phyloP scores from a whole-genome alignment of 208 protist species.

The Naegleria lovaniensis region DNA sequence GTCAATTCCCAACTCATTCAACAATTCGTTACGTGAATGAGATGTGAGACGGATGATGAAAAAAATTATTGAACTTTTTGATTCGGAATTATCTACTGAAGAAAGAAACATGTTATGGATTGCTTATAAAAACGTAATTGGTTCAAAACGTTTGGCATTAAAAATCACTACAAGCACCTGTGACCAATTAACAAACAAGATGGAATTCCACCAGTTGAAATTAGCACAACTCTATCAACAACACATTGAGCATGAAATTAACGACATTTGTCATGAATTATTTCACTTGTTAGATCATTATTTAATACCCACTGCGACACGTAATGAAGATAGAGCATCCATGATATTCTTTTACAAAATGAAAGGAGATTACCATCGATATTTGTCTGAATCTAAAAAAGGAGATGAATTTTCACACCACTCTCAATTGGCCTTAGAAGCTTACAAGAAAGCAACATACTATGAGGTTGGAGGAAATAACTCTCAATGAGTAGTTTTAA shows the following conservation, averaged over 20 bases:
- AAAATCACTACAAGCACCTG: constrained; percentile 93
- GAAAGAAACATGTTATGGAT: constrained; percentile 99
- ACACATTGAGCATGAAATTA: neutral
- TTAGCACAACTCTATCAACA: neutral
- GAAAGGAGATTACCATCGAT: neutral
- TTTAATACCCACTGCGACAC: neutral
- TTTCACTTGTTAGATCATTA: neutral
- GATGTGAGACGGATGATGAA: constrained; percentile 98
- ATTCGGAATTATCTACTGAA: constrained; percentile 89
- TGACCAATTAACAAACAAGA: constrained; percentile 81
- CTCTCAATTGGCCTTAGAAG: neutral
- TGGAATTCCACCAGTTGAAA: neutral
- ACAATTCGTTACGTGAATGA: too few species aligned
- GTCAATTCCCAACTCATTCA: too few species aligned
- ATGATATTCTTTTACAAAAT: neutral
- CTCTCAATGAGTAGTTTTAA: too few species aligned
- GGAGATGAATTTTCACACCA: neutral
- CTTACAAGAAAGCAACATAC: neutral
- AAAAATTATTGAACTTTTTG: constrained; percentile 81
- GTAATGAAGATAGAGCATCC: neutral
- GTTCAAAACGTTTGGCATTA: constrained; percentile 96
- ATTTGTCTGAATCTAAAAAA: too few species aligned
- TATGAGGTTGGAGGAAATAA: too few species aligned
- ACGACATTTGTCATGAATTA: neutral
- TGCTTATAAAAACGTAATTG: constrained; percentile 99